Evolutionary conservation across 1,284 basidiomycete species (phyloP), one percentile per base, ranked within the genome.

Genomic region (Mycosarcoma mackinlayi): DNA sequence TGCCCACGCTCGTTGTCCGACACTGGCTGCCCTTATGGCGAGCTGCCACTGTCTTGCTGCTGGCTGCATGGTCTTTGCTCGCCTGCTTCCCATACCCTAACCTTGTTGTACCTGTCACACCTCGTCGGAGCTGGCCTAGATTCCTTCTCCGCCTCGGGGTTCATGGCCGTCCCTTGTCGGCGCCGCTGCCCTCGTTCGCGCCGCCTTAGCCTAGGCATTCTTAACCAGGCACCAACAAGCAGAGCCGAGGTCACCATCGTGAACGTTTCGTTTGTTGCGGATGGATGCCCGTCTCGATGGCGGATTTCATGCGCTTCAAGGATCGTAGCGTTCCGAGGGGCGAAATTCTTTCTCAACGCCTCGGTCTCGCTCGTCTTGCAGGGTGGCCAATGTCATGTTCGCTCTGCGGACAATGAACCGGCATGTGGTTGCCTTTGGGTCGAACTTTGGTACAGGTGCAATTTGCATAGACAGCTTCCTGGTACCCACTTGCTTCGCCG

Each of bases 261-360:
- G n/a, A 21, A 19, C n/a, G 37, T 16, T 35, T 38, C n/a, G 8
- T 19, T 21, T 19, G 8, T 6, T 21, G 8, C 37, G 6, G 19
- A 7, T 7, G 8, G 9, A 66, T 66, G 53, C 38, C 63, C 63
- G 52, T 56, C 53, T 60, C 63, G 63, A 66, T 60, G 62, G 46
- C 48, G n/a, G 34, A 33, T 23, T 27, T 48, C 42, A 37, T 54
- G 30, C 37, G 40, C 27, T 10, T 30, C 19, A 24, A 27, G 52
- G 14, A 45, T 48, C 42, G 35, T 16, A 40, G 18, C 37, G 35
- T 16, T 14, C 59, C 46, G 58, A 42, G 35, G 19, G 31, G 58
- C 34, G 51, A 49, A n/a, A 61, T 37, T 19, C 9, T 35, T 30
- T 34, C 31, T 47, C 53, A 37, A 14, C 24, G 34, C 23, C 34